These are phyloP conservation scores for Globisporangium lucens DNA, from an alignment of 352 stramenopile species.

Conservation along the genomic window DNA sequence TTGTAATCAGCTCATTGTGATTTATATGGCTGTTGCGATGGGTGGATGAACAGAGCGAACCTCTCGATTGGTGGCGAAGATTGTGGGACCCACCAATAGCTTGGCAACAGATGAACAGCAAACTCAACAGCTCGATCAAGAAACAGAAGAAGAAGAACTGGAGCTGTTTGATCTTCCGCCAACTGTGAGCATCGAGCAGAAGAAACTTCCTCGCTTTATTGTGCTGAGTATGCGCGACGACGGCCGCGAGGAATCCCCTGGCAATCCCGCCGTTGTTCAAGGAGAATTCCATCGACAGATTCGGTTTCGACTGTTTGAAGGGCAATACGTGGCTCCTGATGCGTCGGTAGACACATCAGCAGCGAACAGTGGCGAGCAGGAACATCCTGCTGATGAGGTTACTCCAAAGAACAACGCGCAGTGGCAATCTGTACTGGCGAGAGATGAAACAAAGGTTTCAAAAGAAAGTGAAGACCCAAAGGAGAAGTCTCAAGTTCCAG, in stretches of 20 bases:
- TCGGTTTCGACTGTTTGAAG: slow-evolving; percentile 41
- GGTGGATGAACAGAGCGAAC: slow-evolving; percentile 6
- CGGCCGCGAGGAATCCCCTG: neutral
- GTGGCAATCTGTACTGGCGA: slow-evolving; percentile 26
- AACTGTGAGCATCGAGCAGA: slow-evolving; percentile 17
- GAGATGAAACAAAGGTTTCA: neutral
- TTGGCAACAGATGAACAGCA: neutral
- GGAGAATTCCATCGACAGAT: slow-evolving; percentile 37
- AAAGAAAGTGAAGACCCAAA: neutral
- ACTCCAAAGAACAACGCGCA: slow-evolving; percentile 5
- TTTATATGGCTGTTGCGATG: neutral
- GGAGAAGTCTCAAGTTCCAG: neutral
- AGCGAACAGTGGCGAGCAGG: neutral
- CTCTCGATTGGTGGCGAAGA: slow-evolving; percentile 14
- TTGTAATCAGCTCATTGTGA: neutral
- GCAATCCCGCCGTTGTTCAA: slow-evolving; percentile 11
- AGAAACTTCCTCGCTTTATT: slow-evolving; percentile 19
- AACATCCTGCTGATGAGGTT: neutral
- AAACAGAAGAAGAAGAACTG: neutral
- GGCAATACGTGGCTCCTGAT: slow-evolving; percentile 1
- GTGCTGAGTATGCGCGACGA: slow-evolving; percentile 13
- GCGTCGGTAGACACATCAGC: neutral
- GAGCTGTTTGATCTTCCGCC: slow-evolving; percentile 14
- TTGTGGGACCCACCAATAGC: neutral
- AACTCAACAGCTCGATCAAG: neutral